Conservation (phyloP, 495 filamentous ascomycete species). For the Penicillium subrubescens region DNA sequence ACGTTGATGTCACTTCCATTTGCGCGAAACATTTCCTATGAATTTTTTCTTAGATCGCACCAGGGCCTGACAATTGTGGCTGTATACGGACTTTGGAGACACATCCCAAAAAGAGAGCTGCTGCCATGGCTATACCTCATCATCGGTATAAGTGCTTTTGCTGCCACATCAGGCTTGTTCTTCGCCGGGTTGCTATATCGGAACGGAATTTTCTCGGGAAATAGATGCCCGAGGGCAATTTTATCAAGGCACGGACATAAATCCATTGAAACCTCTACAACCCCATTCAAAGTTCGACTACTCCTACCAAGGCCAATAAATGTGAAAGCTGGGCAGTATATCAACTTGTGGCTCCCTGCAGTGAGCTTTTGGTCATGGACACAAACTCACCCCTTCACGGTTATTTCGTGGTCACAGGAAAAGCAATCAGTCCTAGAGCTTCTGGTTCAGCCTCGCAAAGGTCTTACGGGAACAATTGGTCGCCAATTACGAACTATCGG, state of each 20-base stretch:
- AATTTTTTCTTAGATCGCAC: too few species aligned
- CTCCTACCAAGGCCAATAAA: conserved; percentile 26
- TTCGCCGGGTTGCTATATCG: conserved; percentile 26
- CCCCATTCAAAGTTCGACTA: conserved; percentile 10
- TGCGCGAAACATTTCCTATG: too few species aligned
- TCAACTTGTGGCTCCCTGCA: conserved; percentile 40
- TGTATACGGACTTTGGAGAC: too few species aligned
- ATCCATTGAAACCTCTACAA: neutral
- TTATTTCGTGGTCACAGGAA: conserved; percentile 36
- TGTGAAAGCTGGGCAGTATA: conserved; percentile 41
- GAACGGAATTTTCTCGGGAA: conserved; percentile 29
- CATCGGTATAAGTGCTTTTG: conserved; percentile 27
- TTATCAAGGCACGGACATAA: neutral
- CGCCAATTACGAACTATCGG: too few species aligned
- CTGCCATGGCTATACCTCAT: conserved; percentile 30
- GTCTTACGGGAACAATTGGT: too few species aligned
- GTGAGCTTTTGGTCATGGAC: conserved; percentile 35
- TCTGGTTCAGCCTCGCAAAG: conserved; percentile 22
- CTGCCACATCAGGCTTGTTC: conserved; percentile 20
- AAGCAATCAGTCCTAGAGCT: conserved; percentile 32
- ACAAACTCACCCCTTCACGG: conserved; percentile 43
- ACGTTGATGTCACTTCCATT: too few species aligned
- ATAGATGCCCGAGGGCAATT: neutral
- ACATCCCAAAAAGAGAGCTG: too few species aligned
- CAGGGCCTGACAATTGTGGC: too few species aligned